Conservation (phyloP, 768 basidiomycete species). For the Mycena venus region DNA sequence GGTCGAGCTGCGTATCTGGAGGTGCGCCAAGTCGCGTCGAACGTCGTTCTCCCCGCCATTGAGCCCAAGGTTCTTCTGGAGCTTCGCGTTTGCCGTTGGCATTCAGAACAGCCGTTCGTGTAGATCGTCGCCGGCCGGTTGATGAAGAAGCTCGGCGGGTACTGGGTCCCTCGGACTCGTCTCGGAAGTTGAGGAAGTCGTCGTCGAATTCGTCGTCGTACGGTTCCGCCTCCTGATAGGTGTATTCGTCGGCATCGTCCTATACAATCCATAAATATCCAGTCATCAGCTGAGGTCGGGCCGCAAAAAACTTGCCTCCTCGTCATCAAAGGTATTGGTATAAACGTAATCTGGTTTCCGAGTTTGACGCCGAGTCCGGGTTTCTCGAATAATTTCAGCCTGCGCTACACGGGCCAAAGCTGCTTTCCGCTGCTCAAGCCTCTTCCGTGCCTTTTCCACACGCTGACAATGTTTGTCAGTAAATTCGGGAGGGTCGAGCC, state of each 20-base stretch:
- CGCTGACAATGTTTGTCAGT: constrained; percentile 61
- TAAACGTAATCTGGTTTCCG: constrained; percentile 88
- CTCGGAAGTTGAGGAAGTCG: constrained; percentile 57
- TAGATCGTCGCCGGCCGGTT: constrained; percentile 64
- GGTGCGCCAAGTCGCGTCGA: constrained; percentile 75
- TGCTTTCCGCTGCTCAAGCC: constrained; percentile 75
- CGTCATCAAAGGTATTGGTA: constrained; percentile 70
- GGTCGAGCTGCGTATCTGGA: constrained; percentile 64
- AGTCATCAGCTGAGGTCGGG: constrained; percentile 41
- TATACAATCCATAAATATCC: constrained; percentile 48
- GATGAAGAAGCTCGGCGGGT: constrained; percentile 48
- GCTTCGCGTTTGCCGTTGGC: constrained; percentile 66
- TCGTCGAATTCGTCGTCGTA: constrained; percentile 77
- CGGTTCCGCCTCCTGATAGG: constrained; percentile 73
- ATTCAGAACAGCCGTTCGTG: constrained; percentile 62
- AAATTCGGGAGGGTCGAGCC: constrained; percentile 9
- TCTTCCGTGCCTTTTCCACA: constrained; percentile 76
- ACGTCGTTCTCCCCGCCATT: constrained; percentile 84
- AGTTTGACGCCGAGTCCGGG: constrained; percentile 81
- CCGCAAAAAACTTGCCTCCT: constrained; percentile 66
- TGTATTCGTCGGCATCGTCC: constrained; percentile 79
- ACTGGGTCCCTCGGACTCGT: constrained; percentile 59
- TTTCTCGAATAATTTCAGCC: constrained; percentile 82
- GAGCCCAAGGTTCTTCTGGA: constrained; percentile 64
- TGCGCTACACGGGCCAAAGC: constrained; percentile 66